phyloP scores from a whole-genome alignment of 2,329 filamentous ascomycete genomes.

The Fusarium falciforme region DNA sequence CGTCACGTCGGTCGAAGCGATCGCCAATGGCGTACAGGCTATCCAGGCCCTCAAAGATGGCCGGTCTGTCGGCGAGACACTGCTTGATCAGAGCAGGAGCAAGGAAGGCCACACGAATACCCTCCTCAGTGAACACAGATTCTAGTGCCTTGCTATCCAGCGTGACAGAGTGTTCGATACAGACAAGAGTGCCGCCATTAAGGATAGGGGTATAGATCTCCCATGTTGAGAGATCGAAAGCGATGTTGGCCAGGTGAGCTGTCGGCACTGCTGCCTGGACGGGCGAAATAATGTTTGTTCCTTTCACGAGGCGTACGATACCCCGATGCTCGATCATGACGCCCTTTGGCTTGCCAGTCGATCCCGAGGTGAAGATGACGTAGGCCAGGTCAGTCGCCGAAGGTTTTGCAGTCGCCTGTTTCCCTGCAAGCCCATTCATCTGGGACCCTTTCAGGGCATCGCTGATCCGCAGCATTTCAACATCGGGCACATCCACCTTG shows the following conservation, averaged over 20 bases:
- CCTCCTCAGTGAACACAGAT: conserved; percentile 6
- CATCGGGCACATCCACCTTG: neutral
- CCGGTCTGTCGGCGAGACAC: conserved; percentile 10
- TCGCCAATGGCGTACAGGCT: conserved; percentile 27
- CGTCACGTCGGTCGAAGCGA: conserved; percentile 20
- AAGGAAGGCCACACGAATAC: conserved; percentile 9
- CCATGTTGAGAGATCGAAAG: conserved; percentile 33
- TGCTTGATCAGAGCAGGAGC: conserved; percentile 29
- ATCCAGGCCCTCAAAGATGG: conserved; percentile 10
- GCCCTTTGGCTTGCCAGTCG: conserved; percentile 62
- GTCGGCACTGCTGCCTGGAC: neutral
- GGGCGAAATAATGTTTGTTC: conserved; percentile 9
- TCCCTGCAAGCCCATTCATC: too few species aligned
- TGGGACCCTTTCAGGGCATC: neutral
- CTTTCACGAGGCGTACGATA: conserved; percentile 22
- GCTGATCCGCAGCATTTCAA: neutral
- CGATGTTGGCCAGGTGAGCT: conserved; percentile 33
- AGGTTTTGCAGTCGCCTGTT: neutral
- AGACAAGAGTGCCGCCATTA: conserved; percentile 34
- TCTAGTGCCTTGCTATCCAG: conserved; percentile 21
- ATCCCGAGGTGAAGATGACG: conserved; percentile 64
- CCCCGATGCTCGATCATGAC: conserved; percentile 50
- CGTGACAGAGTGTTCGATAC: conserved; percentile 27
- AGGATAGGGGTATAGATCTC: conserved; percentile 36
- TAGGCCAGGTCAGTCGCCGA: conserved; percentile 25